Percentiles rank a stretch among this genome's conserved stretches.
Conservation (phyloP, 2,329 filamentous ascomycete species). For the Coniochaeta hoffmannii region DNA sequence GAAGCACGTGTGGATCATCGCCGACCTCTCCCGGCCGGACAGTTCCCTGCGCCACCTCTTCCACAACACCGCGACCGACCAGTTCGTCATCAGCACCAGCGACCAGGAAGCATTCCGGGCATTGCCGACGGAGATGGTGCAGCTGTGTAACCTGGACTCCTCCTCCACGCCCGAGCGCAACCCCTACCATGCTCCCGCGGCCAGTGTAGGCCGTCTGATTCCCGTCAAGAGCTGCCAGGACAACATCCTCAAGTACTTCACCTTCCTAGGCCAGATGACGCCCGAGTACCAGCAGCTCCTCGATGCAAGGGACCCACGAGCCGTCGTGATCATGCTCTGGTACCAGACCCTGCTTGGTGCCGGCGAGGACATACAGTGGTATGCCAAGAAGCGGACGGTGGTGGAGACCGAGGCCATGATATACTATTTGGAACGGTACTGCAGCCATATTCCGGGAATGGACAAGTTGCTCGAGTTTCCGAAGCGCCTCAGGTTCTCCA, state of each 20-base stretch:
- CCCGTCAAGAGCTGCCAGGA: conserved; percentile 25
- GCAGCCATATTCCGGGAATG: conserved; percentile 8
- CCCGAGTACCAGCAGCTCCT: conserved; percentile 36
- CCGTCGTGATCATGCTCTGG: conserved; percentile 46
- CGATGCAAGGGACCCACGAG: conserved; percentile 40
- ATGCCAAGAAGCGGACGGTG: conserved; percentile 34
- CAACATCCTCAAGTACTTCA: conserved; percentile 36
- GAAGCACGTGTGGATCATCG: conserved; percentile 41
- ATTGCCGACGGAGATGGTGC: conserved; percentile 25
- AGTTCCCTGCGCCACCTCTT: conserved; percentile 32
- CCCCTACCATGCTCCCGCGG: conserved; percentile 24
- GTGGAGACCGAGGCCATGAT: conserved; percentile 45
- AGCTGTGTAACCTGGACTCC: conserved; percentile 18
- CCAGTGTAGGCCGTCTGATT: conserved; percentile 30
- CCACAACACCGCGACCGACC: not conserved
- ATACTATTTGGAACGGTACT: conserved; percentile 21
- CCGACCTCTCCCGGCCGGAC: conserved; percentile 37
- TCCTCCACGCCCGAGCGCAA: conserved; percentile 16
- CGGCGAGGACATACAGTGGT: conserved; percentile 30
- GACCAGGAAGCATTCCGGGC: conserved; percentile 13
- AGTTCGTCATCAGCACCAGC: conserved; percentile 1
- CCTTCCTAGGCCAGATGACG: conserved; percentile 38
- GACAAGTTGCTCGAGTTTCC: conserved; percentile 11
- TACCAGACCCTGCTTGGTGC: conserved; percentile 44
- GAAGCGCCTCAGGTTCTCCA: conserved; percentile 1